phyloP scores from a whole-genome alignment of 495 filamentous ascomycete genomes.

The Podospora bellae-mahoneyi region DNA sequence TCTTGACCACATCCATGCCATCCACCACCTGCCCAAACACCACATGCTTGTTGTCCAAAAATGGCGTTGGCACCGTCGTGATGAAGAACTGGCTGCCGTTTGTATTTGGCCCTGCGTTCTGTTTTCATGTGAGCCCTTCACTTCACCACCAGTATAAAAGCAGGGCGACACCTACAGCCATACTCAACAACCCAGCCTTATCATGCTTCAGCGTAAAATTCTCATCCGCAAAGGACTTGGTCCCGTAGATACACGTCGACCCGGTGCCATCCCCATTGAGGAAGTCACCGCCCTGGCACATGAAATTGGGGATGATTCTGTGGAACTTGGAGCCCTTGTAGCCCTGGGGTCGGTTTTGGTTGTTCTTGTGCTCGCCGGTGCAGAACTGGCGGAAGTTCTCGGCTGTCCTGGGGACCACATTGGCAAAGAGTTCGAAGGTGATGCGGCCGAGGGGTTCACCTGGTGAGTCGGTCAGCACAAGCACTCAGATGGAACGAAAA shows the following conservation, averaged over 20 bases:
- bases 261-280: slow-evolving; percentile 91
- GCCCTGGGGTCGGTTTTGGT: slow-evolving; percentile 76
- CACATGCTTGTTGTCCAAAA: slow-evolving; percentile 92
- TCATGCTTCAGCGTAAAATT: slow-evolving; percentile 82
- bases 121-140: background rate
- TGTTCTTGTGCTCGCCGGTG: slow-evolving; percentile 85
- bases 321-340: slow-evolving; percentile 96
- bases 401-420: slow-evolving; percentile 80
- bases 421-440: slow-evolving; percentile 88
- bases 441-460: slow-evolving; percentile 89
- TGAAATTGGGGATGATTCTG: slow-evolving; percentile 92
- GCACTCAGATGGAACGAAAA: slow-evolving; percentile 4
- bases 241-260: slow-evolving; percentile 81
- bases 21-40: slow-evolving; percentile 90
- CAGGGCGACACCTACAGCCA: slow-evolving; percentile 67
- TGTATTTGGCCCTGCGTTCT: slow-evolving; percentile 91
- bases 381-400: slow-evolving; percentile 98
- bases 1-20: slow-evolving; percentile 80
- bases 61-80: slow-evolving; percentile 78
- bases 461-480: slow-evolving; percentile 31
- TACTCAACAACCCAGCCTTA: slow-evolving; percentile 73
- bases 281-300: slow-evolving; percentile 96
- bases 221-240: slow-evolving; percentile 82
- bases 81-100: slow-evolving; percentile 99
- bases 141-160: background rate